Percentiles rank a stretch among this genome's conserved stretches.
Evolutionary conservation across 352 stramenopile species (phyloP).

Genomic region (Pythium brachiatum): DNA sequence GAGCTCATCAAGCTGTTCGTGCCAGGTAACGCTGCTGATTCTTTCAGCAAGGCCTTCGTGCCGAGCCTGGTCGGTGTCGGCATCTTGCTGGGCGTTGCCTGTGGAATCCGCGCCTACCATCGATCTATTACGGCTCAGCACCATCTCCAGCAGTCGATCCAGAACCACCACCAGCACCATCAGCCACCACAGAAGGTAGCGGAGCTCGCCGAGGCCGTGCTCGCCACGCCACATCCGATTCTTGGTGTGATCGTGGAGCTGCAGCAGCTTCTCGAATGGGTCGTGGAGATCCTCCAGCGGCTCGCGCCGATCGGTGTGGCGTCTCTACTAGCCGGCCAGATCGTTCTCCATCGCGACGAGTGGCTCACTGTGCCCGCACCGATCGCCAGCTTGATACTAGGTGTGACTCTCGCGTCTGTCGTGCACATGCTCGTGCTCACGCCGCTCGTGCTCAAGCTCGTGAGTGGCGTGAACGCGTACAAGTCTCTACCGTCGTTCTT

Average conservation of each 20-base stretch:
- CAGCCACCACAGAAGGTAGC: neutral
- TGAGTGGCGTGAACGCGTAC: slow-evolving; percentile 27
- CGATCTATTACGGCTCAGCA: slow-evolving; percentile 25
- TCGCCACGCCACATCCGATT: slow-evolving; percentile 38
- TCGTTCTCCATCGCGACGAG: slow-evolving; percentile 42
- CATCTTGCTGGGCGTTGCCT: slow-evolving; percentile 24
- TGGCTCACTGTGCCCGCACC: slow-evolving; percentile 35
- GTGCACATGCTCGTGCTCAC: slow-evolving; percentile 36
- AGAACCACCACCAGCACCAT: neutral
- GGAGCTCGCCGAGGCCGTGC: slow-evolving; percentile 18
- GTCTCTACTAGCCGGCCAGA: slow-evolving; percentile 36
- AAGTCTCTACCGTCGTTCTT: slow-evolving; percentile 27
- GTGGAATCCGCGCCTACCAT: slow-evolving; percentile 26
- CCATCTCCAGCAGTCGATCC: slow-evolving; percentile 10
- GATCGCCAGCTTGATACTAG: slow-evolving; percentile 38
- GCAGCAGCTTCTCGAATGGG: slow-evolving; percentile 47
- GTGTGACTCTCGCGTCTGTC: slow-evolving; percentile 26
- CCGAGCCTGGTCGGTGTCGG: slow-evolving; percentile 24
- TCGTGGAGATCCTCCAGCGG: slow-evolving; percentile 31
- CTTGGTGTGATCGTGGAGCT: slow-evolving; percentile 43
- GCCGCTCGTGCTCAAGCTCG: slow-evolving; percentile 32
- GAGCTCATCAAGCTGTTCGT: slow-evolving; percentile 17
- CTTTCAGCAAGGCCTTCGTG: slow-evolving; percentile 21
- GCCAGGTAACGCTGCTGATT: slow-evolving; percentile 24
- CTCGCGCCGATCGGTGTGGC: slow-evolving; percentile 39